phyloP scores from a whole-genome alignment of 805 yeast genomes.

The Pichia kluyveri region DNA sequence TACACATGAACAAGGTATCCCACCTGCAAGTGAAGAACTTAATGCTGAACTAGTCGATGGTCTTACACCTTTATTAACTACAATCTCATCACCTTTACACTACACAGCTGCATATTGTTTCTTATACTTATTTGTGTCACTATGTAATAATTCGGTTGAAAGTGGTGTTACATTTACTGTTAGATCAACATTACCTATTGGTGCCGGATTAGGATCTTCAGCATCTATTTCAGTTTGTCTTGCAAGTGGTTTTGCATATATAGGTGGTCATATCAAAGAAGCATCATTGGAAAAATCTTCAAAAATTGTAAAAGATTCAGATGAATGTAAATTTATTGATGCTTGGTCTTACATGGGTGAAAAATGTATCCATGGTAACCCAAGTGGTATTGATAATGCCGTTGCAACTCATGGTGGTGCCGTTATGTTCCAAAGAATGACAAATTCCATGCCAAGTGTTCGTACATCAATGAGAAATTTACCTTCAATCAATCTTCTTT shows the following conservation, averaged over 20 bases:
- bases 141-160: conserved; percentile 38
- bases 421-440: conserved; percentile 70
- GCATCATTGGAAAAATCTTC: conserved; percentile 31
- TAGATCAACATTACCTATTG: conserved; percentile 83
- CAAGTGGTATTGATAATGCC: conserved; percentile 94
- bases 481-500: conserved; percentile 63
- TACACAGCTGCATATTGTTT: conserved; percentile 77
- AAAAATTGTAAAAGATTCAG: conserved; percentile 24
- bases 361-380: conserved; percentile 91
- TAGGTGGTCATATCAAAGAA: conserved; percentile 44
- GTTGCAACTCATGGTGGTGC: conserved; percentile 97
- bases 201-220: conserved; percentile 94
- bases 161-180: conserved; percentile 53
- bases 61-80: conserved; percentile 35
- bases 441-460: conserved; percentile 47
- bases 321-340: conserved; percentile 57
- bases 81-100: conserved; percentile 48
- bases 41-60: conserved; percentile 48
- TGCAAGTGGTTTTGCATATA: conserved; percentile 58
- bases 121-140: conserved; percentile 60
- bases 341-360: conserved; percentile 91
- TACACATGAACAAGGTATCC: conserved; percentile 17
- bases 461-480: conserved; percentile 61
- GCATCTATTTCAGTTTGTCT: conserved; percentile 85
- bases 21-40: conserved; percentile 43